These are phyloP conservation scores for Tuber aestivum DNA, from an alignment of 495 filamentous ascomycete species.

Conservation along the genomic window DNA sequence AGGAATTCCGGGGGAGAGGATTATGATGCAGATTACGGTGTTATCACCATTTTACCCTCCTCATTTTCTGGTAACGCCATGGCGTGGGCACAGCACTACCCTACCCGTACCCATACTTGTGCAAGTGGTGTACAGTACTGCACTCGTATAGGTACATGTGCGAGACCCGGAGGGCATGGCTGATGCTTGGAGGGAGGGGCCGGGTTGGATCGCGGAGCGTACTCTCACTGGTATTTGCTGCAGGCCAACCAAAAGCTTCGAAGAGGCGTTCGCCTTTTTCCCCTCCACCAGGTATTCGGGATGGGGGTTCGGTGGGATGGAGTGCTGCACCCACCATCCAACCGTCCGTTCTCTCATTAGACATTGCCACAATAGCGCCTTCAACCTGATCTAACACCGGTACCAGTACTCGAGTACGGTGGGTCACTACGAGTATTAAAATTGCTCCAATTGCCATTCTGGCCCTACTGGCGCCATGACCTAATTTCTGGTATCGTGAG, in stretches of 20 bases:
- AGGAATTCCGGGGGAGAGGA: constrained; percentile 23
- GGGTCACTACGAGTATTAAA: not conserved
- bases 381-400: not conserved
- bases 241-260: constrained; percentile 15
- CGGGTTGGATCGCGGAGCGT: not conserved
- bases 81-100: not conserved
- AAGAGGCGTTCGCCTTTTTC: constrained; percentile 33
- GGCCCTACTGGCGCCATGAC: not conserved
- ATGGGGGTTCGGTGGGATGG: constrained; percentile 8
- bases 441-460: not conserved
- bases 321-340: not conserved
- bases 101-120: not conserved
- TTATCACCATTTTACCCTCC: not conserved
- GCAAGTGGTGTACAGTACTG: no score
- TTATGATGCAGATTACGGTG: constrained; percentile 13
- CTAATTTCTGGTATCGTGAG: not conserved
- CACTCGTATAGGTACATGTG: no score
- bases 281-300: constrained; percentile 38
- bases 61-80: not conserved
- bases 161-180: not conserved
- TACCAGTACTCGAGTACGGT: no score
- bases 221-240: not conserved
- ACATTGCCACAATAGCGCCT: not conserved
- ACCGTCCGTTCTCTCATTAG: not conserved
- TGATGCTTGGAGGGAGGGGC: not conserved